Evolutionary conservation across 225 moss, liverwort and hornwort species (phyloP).

Genomic region (Physcomitrellopsis africana): DNA sequence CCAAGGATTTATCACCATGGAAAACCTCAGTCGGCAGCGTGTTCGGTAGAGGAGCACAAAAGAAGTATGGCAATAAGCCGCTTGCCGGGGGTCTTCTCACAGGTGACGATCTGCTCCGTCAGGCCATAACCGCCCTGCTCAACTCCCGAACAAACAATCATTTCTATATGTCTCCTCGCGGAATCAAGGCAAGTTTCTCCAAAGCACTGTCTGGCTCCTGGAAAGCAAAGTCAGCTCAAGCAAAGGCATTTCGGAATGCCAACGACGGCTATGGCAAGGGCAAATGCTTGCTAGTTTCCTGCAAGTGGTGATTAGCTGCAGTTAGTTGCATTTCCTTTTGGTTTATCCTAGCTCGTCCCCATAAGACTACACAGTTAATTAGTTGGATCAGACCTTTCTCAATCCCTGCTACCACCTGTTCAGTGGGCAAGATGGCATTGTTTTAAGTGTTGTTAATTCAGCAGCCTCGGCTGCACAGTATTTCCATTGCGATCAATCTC

Average conservation of each 20-base stretch:
- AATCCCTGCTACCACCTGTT: too few species aligned
- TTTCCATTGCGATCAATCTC: too few species aligned
- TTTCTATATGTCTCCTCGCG: conserved; percentile 37
- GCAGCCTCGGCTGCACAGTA: too few species aligned
- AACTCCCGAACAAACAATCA: conserved; percentile 37
- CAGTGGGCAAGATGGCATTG: too few species aligned
- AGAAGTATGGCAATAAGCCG: conserved; percentile 45
- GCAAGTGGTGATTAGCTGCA: conserved; percentile 22
- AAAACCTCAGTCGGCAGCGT: conserved; percentile 50
- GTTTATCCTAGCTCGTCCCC: too few species aligned
- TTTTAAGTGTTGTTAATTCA: too few species aligned
- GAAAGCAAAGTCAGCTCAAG: conserved; percentile 31
- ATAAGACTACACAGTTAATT: too few species aligned
- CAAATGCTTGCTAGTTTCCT: conserved; percentile 48
- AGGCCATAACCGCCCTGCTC: conserved; percentile 47
- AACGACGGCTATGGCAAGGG: conserved; percentile 50
- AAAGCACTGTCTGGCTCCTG: conserved; percentile 30
- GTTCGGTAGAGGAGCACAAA: conserved; percentile 45
- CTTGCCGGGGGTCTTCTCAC: conserved; percentile 30
- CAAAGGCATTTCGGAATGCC: conserved; percentile 37
- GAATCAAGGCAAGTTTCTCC: conserved; percentile 32
- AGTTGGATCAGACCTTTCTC: too few species aligned
- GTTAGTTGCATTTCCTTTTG: too few species aligned
- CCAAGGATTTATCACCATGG: conserved; percentile 39
- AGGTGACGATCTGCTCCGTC: conserved; percentile 43